These are phyloP conservation scores for Quercus agrifolia DNA, from an alignment of 306 rosid species.

Conservation along the genomic window DNA sequence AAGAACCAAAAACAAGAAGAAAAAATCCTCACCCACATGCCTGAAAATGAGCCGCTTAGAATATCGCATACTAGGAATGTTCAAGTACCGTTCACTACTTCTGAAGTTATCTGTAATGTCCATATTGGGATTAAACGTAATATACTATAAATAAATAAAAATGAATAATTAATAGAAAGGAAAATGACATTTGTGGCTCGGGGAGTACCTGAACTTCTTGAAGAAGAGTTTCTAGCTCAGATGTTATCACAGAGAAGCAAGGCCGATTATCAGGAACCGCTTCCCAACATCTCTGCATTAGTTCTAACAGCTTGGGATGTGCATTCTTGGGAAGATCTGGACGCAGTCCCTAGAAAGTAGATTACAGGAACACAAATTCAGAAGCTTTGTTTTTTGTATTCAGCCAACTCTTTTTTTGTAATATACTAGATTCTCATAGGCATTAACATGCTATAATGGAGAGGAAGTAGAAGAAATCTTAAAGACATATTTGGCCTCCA, in stretches of 20 bases:
- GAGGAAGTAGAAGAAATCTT: too few relatives aligned
- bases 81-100: conserved; percentile 44
- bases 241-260: conserved; percentile 61
- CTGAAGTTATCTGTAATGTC: conserved; percentile 55
- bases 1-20: conserved; percentile 19
- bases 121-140: not conserved
- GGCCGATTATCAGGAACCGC: conserved; percentile 74
- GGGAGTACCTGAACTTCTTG: conserved; percentile 55
- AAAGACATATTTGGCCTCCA: too few relatives aligned
- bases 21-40: conserved; percentile 34
- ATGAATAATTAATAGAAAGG: not conserved
- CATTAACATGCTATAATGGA: not conserved
- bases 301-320: conserved; percentile 67
- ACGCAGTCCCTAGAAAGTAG: conserved; percentile 71
- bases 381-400: not conserved
- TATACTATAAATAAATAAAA: not conserved
- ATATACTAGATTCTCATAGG: not conserved
- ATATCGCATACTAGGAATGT: conserved; percentile 24
- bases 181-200: not conserved
- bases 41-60: conserved; percentile 38
- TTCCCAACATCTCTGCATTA: conserved; percentile 97
- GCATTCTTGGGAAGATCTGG: conserved; percentile 81
- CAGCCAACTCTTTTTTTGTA: not conserved
- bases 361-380: conserved; percentile 15
- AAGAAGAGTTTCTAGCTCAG: conserved; percentile 67